A percentile compares a stretch with the other conserved stretches of the same genome.
Evolutionary conservation across 345 rosid genomes (phyloP).

Genomic region (Moringa oleifera): DNA sequence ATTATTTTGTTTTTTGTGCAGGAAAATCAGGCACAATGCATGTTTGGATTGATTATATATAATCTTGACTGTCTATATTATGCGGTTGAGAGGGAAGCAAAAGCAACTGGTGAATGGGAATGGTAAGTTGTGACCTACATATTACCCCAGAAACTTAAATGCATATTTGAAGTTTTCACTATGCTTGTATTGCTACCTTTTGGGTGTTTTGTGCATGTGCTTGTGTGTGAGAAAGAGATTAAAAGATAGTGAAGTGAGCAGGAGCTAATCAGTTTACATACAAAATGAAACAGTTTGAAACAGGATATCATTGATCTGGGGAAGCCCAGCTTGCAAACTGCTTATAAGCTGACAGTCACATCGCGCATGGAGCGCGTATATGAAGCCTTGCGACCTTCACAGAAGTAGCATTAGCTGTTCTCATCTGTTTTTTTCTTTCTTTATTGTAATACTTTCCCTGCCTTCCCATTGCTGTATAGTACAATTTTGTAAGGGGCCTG

Average conservation of each 20-base stretch:
- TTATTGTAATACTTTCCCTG: background rate
- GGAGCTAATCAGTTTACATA: conserved; percentile 14
- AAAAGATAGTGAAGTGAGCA: background rate
- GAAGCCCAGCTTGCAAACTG: conserved; percentile 53
- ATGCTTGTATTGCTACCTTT: background rate
- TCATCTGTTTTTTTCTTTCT: background rate
- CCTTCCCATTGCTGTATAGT: background rate
- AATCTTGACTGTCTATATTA: conserved; percentile 60
- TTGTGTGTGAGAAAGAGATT: too few species aligned
- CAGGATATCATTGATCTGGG: conserved; percentile 79
- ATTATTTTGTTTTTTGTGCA: conserved; percentile 30
- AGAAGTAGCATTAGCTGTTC: conserved; percentile 32
- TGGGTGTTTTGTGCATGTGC: background rate
- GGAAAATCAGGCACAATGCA: conserved; percentile 72
- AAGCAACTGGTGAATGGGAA: conserved; percentile 80
- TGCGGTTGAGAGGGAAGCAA: conserved; percentile 72
- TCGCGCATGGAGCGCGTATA: conserved; percentile 63
- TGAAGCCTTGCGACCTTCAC: conserved; percentile 73
- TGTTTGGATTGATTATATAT: conserved; percentile 71
- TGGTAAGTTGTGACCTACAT: conserved; percentile 39
- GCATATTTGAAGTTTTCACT: background rate
- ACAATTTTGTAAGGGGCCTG: background rate
- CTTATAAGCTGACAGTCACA: conserved; percentile 55
- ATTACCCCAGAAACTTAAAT: too few species aligned
- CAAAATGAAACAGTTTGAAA: conserved; percentile 66